Evolutionary conservation across 2,329 filamentous ascomycete genomes (phyloP).

Genomic region (Trichophyton benhamiae): DNA sequence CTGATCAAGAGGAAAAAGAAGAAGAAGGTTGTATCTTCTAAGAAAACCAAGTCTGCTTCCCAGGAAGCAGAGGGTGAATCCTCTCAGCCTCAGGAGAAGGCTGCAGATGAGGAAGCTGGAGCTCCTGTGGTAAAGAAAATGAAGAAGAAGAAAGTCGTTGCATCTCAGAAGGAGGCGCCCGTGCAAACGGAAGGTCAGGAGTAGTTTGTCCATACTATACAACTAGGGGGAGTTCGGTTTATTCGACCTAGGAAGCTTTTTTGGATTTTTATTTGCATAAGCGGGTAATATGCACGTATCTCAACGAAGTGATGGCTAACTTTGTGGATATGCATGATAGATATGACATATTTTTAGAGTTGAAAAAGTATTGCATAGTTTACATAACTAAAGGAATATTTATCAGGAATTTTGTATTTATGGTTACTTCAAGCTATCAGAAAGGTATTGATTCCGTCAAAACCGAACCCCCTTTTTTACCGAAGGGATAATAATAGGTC

Average conservation of each 20-base stretch:
- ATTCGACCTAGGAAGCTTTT: not conserved
- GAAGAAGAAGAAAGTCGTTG: constrained; percentile 10
- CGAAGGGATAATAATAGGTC: too few species aligned
- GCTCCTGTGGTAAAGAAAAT: constrained; percentile 7
- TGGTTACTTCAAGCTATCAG: not conserved
- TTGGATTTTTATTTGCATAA: not conserved
- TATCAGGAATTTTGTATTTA: not conserved
- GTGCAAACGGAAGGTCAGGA: not conserved
- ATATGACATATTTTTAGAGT: not conserved
- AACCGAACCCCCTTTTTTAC: not conserved
- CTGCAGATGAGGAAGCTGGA: constrained; percentile 1
- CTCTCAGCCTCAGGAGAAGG: constrained; percentile 6
- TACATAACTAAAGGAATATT: not conserved
- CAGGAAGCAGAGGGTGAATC: constrained; percentile 17
- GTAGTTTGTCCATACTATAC: not conserved
- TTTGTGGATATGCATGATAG: not conserved
- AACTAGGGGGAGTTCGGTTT: not conserved
- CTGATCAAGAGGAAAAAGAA: constrained; percentile 49
- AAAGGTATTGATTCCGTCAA: not conserved
- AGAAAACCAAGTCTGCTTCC: constrained; percentile 31
- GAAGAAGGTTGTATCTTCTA: constrained; percentile 35
- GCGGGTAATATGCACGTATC: not conserved
- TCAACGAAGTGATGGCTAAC: not conserved
- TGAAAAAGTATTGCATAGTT: not conserved
- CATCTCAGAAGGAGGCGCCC: constrained; percentile 5